A percentile compares a stretch with the other conserved stretches of the same genome.
Conservation (phyloP, 441 rosid species). For the Pelargonium citronellum region DNA sequence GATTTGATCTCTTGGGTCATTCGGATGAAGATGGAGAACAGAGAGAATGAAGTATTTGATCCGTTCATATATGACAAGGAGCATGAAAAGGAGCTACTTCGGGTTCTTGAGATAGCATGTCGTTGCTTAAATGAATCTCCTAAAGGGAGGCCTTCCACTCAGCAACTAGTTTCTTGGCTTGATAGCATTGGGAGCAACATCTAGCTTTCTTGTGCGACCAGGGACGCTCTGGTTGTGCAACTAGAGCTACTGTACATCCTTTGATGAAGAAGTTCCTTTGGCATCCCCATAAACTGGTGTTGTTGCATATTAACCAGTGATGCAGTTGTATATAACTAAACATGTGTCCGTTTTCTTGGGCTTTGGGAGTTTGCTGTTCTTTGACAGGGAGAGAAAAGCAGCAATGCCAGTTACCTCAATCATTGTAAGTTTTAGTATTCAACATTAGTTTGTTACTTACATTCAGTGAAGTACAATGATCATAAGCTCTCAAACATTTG, state of each 20-base stretch:
- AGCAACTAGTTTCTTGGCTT: conserved; percentile 61
- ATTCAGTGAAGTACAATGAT: conserved; percentile 10
- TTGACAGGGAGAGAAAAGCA: conserved; percentile 14
- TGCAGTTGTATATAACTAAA: conserved; percentile 25
- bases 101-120: conserved; percentile 57
- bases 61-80: conserved; percentile 41
- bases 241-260: conserved; percentile 11
- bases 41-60: conserved; percentile 57
- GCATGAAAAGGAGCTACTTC: conserved; percentile 45
- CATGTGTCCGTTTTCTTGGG: conserved; percentile 13
- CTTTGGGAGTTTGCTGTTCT: conserved; percentile 20
- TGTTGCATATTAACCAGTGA: conserved; percentile 6
- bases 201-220: conserved; percentile 19
- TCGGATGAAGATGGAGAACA: conserved; percentile 48
- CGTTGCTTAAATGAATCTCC: conserved; percentile 50
- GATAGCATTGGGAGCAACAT: conserved; percentile 27
- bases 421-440: conserved; percentile 21
- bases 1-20: conserved; percentile 59
- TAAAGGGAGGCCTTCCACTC: conserved; percentile 51
- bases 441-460: conserved; percentile 14
- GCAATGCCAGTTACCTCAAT: conserved; percentile 8
- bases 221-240: conserved; percentile 18
- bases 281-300: neutral
- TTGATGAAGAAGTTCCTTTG: neutral
- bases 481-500: conserved; percentile 19